Percentiles rank a stretch among this genome's conserved stretches.
Evolutionary conservation across 2,329 filamentous ascomycete genomes (phyloP).

Genomic region (Stachybotrys chartarum): DNA sequence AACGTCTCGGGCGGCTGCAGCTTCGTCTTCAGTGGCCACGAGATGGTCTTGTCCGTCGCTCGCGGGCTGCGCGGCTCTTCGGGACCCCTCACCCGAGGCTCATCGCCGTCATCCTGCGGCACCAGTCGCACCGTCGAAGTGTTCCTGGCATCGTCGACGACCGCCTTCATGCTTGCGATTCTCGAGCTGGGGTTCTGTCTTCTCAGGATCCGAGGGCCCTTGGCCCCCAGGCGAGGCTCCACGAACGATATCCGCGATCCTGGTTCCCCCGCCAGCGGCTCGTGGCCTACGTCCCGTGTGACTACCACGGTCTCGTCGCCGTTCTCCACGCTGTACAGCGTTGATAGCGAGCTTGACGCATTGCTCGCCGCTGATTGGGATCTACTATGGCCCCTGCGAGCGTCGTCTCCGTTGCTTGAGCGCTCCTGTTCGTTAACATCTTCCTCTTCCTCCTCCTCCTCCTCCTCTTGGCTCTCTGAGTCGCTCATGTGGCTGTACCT

Average conservation of each 20-base stretch:
- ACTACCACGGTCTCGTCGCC: conserved; percentile 23
- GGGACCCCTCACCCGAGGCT: conserved; percentile 18
- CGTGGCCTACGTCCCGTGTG: conserved; percentile 7
- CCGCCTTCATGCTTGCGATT: not conserved
- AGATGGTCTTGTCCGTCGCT: no score
- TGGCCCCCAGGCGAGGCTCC: not conserved
- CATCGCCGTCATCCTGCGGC: conserved; percentile 10
- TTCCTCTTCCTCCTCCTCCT: not conserved
- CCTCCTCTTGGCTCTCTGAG: not conserved
- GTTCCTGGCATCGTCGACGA: not conserved
- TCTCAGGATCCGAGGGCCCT: conserved; percentile 8
- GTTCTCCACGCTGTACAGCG: conserved; percentile 48
- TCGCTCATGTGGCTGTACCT: not conserved
- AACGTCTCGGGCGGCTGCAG: no score
- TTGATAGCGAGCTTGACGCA: conserved; percentile 47
- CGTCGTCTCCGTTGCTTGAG: not conserved
- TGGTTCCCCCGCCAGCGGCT: conserved; percentile 23
- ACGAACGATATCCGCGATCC: not conserved
- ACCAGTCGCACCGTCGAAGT: not conserved
- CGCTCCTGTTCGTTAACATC: not conserved
- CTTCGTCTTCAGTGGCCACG: no score
- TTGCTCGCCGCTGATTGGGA: conserved; percentile 31
- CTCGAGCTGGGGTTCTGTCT: conserved; percentile 3
- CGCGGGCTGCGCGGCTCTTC: no score
- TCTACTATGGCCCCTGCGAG: not conserved